phyloP scores from a whole-genome alignment of 2,329 filamentous ascomycete genomes.

The Corniculantispora saksenae region DNA sequence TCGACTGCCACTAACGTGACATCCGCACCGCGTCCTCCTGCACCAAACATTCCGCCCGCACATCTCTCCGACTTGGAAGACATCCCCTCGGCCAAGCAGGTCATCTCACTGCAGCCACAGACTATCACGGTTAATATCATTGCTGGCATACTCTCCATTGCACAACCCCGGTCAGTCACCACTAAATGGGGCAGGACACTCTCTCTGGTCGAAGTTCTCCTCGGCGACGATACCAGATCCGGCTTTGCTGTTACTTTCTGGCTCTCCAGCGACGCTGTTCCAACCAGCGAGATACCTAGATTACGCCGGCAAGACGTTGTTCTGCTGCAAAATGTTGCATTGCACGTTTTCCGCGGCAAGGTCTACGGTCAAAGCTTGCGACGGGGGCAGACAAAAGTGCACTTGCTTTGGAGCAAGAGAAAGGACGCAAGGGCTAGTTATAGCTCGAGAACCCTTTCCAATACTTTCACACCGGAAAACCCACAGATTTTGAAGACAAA shows the following conservation, averaged over 20 bases:
- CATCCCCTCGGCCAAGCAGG: constrained; percentile 66
- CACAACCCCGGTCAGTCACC: constrained; percentile 65
- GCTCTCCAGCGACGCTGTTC: constrained; percentile 53
- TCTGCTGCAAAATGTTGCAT: constrained; percentile 74
- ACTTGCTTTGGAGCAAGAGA: constrained; percentile 58
- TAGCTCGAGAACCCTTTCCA: constrained; percentile 48
- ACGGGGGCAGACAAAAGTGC: constrained; percentile 67
- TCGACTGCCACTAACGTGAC: constrained; percentile 24
- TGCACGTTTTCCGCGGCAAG: constrained; percentile 71
- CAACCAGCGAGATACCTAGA: constrained; percentile 35
- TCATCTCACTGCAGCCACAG: constrained; percentile 70
- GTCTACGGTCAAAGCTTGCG: constrained; percentile 86
- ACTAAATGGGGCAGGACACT: constrained; percentile 64
- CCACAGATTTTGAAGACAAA: constrained; percentile 64
- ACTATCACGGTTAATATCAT: constrained; percentile 82
- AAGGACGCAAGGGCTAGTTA: constrained; percentile 56
- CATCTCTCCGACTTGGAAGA: constrained; percentile 60
- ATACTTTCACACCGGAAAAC: constrained; percentile 28
- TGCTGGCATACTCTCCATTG: constrained; percentile 74
- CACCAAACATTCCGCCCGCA: constrained; percentile 29
- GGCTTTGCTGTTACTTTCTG: constrained; percentile 86
- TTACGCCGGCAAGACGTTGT: constrained; percentile 75
- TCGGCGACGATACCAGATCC: constrained; percentile 82
- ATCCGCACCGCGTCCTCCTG: constrained; percentile 23
- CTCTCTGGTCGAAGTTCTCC: constrained; percentile 72